These are phyloP conservation scores for Pythium vanterpoolii DNA, from an alignment of 352 stramenopile species.

Conservation along the genomic window DNA sequence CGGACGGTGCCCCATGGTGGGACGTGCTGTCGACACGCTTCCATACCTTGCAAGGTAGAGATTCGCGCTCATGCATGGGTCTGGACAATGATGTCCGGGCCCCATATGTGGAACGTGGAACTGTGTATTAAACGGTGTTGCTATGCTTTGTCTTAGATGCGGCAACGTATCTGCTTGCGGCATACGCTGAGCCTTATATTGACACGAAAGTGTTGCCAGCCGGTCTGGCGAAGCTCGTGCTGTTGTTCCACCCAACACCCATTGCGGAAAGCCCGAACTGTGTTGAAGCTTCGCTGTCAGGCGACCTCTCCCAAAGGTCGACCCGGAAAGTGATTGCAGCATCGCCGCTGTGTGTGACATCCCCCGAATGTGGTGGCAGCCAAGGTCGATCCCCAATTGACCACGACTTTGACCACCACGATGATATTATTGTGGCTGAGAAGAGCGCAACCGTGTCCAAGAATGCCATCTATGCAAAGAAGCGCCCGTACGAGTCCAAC, in stretches of 20 bases:
- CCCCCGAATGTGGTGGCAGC: constrained; percentile 64
- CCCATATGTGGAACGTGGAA: constrained; percentile 30
- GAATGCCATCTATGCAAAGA: constrained; percentile 14
- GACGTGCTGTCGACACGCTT: constrained; percentile 59
- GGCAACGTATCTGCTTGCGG: constrained; percentile 69
- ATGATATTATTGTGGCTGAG: constrained; percentile 18
- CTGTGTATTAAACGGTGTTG: constrained; percentile 67
- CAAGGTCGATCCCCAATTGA: constrained; percentile 68
- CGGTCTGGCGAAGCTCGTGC: constrained; percentile 71
- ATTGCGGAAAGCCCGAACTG: constrained; percentile 48
- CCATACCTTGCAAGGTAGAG: constrained; percentile 81
- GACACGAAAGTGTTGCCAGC: constrained; percentile 66
- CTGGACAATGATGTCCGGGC: constrained; percentile 5
- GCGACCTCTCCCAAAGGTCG: constrained; percentile 5
- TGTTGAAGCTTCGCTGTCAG: constrained; percentile 14
- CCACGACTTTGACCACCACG: constrained; percentile 73
- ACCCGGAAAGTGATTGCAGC: constrained; percentile 16
- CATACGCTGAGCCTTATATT: constrained; percentile 79
- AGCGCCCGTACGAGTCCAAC: constrained; percentile 22
- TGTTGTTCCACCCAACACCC: constrained; percentile 63
- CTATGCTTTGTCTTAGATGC: constrained; percentile 65
- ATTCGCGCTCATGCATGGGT: constrained; percentile 36
- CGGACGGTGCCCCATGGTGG: constrained; percentile 65
- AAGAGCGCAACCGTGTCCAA: constrained; percentile 18
- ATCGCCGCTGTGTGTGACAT: constrained; percentile 67